A percentile compares a stretch with the other conserved stretches of the same genome.
These are phyloP conservation scores for Suillus discolor DNA, from an alignment of 768 basidiomycete genomes.

Conservation along the genomic window DNA sequence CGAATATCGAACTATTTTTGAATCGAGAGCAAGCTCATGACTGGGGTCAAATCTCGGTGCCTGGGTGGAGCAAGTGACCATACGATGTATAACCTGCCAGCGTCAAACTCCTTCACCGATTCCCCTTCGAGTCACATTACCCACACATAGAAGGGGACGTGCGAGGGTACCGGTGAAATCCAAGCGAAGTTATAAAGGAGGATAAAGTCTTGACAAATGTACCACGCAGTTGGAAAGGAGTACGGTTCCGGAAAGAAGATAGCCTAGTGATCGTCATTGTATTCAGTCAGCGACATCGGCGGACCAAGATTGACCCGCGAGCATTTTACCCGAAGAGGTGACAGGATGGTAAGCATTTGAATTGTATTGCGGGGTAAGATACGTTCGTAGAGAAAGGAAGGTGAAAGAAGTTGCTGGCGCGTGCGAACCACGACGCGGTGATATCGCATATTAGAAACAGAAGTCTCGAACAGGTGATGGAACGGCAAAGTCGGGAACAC, in stretches of 20 bases:
- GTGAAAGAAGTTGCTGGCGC: slow-evolving; percentile 2
- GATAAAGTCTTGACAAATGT: not conserved
- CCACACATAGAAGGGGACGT: not conserved
- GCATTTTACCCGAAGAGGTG: not conserved
- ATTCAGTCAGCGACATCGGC: not conserved
- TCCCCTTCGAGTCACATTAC: not conserved
- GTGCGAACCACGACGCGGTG: slow-evolving; percentile 15
- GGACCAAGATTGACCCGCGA: not conserved
- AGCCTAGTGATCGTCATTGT: not conserved
- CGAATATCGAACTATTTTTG: not conserved
- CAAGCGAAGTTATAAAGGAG: not conserved
- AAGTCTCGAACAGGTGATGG: slow-evolving; percentile 22
- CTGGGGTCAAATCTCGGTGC: slow-evolving; percentile 6
- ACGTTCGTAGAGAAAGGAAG: slow-evolving; percentile 5
- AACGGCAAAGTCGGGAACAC: slow-evolving; percentile 17
- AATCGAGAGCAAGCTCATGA: not conserved
- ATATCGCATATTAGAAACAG: slow-evolving; percentile 24
- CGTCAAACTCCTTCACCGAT: not conserved
- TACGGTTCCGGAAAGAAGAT: not conserved
- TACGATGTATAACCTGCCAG: not conserved
- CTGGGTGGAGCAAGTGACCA: slow-evolving; percentile 3
- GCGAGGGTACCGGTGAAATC: not conserved
- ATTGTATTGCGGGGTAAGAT: slow-evolving; percentile 4
- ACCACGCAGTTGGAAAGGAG: not conserved
- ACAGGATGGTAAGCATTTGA: slow-evolving; percentile 5